phyloP scores from a whole-genome alignment of 2,329 filamentous ascomycete species.

The Aspergillus transmontanensis region DNA sequence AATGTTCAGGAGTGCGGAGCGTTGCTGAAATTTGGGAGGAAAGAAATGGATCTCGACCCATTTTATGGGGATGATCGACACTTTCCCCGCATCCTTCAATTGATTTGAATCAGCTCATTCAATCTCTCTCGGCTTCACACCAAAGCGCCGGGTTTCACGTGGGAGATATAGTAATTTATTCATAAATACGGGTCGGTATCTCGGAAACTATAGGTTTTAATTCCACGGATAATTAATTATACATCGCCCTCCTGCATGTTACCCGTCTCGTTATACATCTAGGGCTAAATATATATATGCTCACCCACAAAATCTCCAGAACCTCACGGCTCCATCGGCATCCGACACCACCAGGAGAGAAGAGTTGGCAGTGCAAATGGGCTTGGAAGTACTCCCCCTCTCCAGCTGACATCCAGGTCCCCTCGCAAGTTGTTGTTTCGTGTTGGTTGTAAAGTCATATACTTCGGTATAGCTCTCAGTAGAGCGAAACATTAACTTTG shows the following conservation, averaged over 20 bases:
- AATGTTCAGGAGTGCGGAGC: background rate
- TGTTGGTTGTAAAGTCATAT: no score
- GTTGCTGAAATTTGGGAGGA: background rate
- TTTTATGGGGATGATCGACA: background rate
- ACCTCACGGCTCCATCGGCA: no score
- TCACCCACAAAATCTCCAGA: background rate
- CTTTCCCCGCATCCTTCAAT: background rate
- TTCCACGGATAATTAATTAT: background rate
- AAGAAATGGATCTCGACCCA: background rate
- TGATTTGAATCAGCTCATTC: background rate
- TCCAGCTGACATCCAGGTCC: no score
- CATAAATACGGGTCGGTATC: background rate
- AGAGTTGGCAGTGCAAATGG: no score
- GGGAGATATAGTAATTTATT: no score
- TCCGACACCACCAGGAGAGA: no score
- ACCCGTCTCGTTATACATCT: background rate
- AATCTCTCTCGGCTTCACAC: background rate
- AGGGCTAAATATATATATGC: background rate
- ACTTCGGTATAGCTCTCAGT: no score
- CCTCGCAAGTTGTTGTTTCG: no score
- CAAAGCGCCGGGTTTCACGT: no score
- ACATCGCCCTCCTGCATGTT: background rate
- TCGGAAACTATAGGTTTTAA: background rate
- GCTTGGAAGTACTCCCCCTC: no score
- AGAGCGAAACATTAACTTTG: background rate